These are phyloP conservation scores for Colletotrichum lini DNA, from an alignment of 2,329 filamentous ascomycete species.

Conservation along the genomic window DNA sequence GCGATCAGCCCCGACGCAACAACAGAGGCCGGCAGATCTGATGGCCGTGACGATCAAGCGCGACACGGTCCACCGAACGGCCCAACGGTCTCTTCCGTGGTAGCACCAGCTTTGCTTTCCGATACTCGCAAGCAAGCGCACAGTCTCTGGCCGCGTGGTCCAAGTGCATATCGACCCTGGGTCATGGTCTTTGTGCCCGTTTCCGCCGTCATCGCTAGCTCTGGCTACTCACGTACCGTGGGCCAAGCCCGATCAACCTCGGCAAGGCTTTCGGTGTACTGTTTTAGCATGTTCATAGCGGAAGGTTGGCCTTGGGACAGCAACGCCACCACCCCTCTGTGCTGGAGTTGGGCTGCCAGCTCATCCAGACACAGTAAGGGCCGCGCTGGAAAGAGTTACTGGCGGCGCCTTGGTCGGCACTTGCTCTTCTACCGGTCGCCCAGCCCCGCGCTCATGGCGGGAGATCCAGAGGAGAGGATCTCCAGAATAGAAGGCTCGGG, in stretches of 20 bases:
- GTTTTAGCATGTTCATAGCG: slow-evolving; percentile 12
- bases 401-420: slow-evolving; percentile 26
- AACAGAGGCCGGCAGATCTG: slow-evolving; percentile 20
- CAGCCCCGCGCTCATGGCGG: slow-evolving; percentile 10
- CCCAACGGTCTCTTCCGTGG: slow-evolving; percentile 24
- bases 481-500: slow-evolving; percentile 19
- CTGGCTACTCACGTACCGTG: slow-evolving; percentile 11
- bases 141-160: slow-evolving; percentile 15
- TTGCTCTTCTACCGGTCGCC: slow-evolving; percentile 11
- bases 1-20: background rate
- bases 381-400: background rate
- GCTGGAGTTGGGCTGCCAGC: slow-evolving; percentile 1
- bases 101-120: slow-evolving; percentile 3
- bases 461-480: slow-evolving; percentile 21
- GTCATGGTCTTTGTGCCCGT: background rate
- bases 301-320: slow-evolving; percentile 7
- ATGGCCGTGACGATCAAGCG: slow-evolving; percentile 3
- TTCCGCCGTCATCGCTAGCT: slow-evolving; percentile 2
- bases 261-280: background rate
- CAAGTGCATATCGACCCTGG: background rate
- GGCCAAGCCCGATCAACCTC: background rate
- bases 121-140: slow-evolving; percentile 13
- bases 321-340: slow-evolving; percentile 21
- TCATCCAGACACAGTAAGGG: slow-evolving; percentile 13
- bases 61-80: background rate